These are phyloP conservation scores for Novakomyces olei DNA, from an alignment of 805 yeast species.

Conservation along the genomic window DNA sequence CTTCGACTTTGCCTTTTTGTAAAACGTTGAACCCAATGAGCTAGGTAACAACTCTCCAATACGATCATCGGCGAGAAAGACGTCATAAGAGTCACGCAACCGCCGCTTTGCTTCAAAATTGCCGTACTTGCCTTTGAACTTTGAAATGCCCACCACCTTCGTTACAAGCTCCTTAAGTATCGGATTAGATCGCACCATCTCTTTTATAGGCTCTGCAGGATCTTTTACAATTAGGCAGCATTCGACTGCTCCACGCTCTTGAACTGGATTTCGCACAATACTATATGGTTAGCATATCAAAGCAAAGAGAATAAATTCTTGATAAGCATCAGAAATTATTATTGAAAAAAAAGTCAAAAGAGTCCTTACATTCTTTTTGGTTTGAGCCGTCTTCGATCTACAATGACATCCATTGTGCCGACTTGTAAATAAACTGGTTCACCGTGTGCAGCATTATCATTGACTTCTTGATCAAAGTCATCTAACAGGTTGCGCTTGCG, in stretches of 20 bases:
- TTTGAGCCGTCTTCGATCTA: background rate
- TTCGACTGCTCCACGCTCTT: too few species aligned
- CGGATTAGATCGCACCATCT: slow-evolving; percentile 13
- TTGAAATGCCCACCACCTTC: slow-evolving; percentile 45
- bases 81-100: slow-evolving; percentile 41
- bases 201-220: slow-evolving; percentile 23
- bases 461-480: background rate
- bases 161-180: slow-evolving; percentile 13
- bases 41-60: slow-evolving; percentile 62
- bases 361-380: too few species aligned
- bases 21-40: slow-evolving; percentile 61
- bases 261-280: too few species aligned
- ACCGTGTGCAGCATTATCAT: too few species aligned
- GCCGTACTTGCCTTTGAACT: slow-evolving; percentile 66
- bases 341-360: too few species aligned
- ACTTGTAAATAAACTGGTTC: background rate
- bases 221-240: slow-evolving; percentile 57
- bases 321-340: too few species aligned
- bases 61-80: slow-evolving; percentile 70
- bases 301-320: too few species aligned
- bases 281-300: too few species aligned
- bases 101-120: slow-evolving; percentile 74
- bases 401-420: background rate
- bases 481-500: background rate
- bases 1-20: slow-evolving; percentile 41